phyloP scores from a whole-genome alignment of 495 filamentous ascomycete species.

The Cenococcum geophilum region DNA sequence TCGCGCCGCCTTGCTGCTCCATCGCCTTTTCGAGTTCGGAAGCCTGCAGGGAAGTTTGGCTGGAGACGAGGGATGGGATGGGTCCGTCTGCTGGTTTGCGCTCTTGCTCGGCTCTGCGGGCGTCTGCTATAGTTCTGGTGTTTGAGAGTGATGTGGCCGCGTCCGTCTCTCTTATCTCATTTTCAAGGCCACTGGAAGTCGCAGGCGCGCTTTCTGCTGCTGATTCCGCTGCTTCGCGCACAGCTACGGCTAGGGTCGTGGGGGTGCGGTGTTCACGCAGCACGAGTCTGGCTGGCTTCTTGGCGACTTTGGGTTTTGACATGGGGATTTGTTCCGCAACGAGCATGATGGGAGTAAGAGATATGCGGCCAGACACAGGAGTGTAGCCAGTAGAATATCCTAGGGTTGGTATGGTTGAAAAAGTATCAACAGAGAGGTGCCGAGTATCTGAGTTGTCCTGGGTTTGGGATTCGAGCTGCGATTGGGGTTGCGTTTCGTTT shows the following conservation, averaged over 20 bases:
- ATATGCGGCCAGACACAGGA: slow-evolving; percentile 6
- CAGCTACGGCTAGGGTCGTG: background rate
- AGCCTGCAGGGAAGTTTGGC: background rate
- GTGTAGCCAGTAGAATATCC: slow-evolving; percentile 24
- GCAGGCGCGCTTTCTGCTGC: background rate
- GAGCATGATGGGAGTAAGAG: slow-evolving; percentile 31
- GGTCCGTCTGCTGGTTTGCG: background rate
- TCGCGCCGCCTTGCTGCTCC: background rate
- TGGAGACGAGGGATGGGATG: background rate
- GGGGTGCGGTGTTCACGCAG: slow-evolving; percentile 18
- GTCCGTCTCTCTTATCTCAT: background rate
- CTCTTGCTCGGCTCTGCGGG: background rate
- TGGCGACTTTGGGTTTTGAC: slow-evolving; percentile 11
- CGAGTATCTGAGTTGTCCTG: background rate
- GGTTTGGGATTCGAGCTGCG: background rate
- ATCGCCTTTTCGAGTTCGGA: background rate
- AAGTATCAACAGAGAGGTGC: background rate
- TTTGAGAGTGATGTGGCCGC: background rate
- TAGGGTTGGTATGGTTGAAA: slow-evolving; percentile 2
- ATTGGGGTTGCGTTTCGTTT: background rate
- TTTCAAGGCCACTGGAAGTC: background rate
- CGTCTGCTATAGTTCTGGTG: background rate
- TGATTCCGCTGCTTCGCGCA: background rate
- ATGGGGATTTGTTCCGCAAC: slow-evolving; percentile 31
- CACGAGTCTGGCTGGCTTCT: slow-evolving; percentile 20